Evolutionary conservation across 2,329 filamentous ascomycete species (phyloP), one percentile per base, ranked within the genome.

Genomic region (Grosmannia serpens): DNA sequence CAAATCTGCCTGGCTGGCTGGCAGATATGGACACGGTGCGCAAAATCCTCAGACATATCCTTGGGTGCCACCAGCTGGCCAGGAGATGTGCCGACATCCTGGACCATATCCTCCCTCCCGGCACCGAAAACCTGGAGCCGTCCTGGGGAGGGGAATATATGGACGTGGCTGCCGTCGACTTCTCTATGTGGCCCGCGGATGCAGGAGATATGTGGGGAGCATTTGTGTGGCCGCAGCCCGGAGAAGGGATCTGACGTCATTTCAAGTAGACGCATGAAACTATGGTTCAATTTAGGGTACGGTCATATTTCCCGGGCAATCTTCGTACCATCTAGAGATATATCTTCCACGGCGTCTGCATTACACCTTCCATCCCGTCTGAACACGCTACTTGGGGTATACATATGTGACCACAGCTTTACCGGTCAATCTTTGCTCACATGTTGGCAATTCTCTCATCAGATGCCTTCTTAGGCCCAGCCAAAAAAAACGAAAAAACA

Each of bases 171-270:
- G 46, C 41, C 1, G 31, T 58, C 17, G 57, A 58, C 44, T 58
- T 58, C 24, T 58, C 57, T 13, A 54, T 55, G 46, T 58, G 57
- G 57, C 57, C 57, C 1, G 41, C 38, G 4, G 57, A 55, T n/a
- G 51, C 51, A 4, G 27, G 24, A 9, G 57, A 58, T 31, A 50
- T 58, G 57, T 55, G 52, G 52, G 57, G 57, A 9, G n/a, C 51
- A 3, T 55, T 55, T 55, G 27, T 49, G 17, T 55, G 52, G 52
- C 57, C 41, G 4, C 52, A 58, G 52, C 51, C 52, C 2, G 51
- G 56, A 24, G 57, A 51, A n/a, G 46, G 57, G 20, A 2, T 44
- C 17, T 44, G 8, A 44, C 7, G 38, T 20, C 38, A 41, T 2
- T 35, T 9, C 15, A 41, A 20, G 13, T n/a, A 41, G 17, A n/a